Percentiles rank a stretch among this genome's conserved stretches.
Conservation (phyloP, 805 yeast genomes). For the Vanderwaltozyma verrucispora region DNA sequence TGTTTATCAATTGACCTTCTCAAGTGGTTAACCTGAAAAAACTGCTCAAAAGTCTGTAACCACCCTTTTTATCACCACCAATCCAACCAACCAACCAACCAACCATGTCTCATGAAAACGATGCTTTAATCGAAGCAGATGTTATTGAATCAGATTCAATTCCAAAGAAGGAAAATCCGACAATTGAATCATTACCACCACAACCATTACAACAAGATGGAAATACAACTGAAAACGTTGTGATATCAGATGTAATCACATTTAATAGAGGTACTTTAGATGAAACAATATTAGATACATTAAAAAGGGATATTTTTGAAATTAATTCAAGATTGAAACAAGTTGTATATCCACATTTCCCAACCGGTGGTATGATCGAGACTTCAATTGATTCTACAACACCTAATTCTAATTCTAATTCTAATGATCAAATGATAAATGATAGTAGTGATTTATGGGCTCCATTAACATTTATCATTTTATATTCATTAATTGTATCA, state of each 20-base stretch:
- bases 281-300: slow-evolving; percentile 21
- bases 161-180: no score
- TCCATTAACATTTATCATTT: slow-evolving; percentile 24
- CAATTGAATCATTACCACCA: background rate
- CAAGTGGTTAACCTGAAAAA: no score
- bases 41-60: no score
- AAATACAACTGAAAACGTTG: no score
- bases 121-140: slow-evolving; percentile 21
- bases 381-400: slow-evolving; percentile 1
- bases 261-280: slow-evolving; percentile 25
- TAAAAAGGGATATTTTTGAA: slow-evolving; percentile 24
- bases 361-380: slow-evolving; percentile 4
- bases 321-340: slow-evolving; percentile 24
- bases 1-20: background rate
- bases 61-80: no score
- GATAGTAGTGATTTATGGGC: slow-evolving; percentile 29
- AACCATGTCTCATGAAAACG: slow-evolving; percentile 1
- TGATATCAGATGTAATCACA: background rate
- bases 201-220: no score
- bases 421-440: slow-evolving; percentile 6
- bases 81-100: background rate
- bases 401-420: background rate
- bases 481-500: slow-evolving; percentile 25
- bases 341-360: slow-evolving; percentile 28
- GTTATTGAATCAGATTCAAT: slow-evolving; percentile 16